Conservation (phyloP, 139 green algal genomes). For the Tetradesmus obliquus region DNA sequence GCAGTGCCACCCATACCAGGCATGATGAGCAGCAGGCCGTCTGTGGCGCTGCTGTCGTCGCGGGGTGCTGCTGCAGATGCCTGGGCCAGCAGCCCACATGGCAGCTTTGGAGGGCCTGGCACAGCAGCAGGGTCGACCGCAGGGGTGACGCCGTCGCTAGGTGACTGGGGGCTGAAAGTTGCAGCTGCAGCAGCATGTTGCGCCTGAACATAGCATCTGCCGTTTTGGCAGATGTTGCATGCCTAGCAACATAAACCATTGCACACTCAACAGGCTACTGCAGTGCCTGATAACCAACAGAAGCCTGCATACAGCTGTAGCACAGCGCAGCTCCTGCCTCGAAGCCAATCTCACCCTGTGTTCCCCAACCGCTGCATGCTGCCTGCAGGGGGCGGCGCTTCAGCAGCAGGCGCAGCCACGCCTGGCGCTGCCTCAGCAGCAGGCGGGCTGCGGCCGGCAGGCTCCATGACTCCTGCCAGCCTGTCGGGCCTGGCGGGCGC, state of each 20-base stretch:
- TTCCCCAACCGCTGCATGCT: neutral
- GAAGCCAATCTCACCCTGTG: neutral
- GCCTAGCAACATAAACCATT: too few species aligned
- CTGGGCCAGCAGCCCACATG: neutral
- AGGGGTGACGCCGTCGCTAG: neutral
- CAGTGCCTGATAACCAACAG: too few species aligned
- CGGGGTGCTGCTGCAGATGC: slow-evolving; percentile 10
- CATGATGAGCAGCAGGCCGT: slow-evolving; percentile 13
- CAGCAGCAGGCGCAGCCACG: neutral
- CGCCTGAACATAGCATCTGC: too few species aligned
- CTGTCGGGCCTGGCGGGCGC: neutral
- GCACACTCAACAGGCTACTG: too few species aligned
- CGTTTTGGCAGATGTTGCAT: too few species aligned
- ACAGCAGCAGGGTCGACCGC: neutral
- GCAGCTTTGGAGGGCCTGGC: neutral
- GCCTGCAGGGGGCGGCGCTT: neutral
- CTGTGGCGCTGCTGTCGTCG: neutral
- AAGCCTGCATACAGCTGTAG: too few species aligned
- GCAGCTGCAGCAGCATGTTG: too few species aligned
- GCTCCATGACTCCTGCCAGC: neutral
- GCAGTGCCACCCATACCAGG: slow-evolving; percentile 7
- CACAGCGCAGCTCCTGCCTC: too few species aligned
- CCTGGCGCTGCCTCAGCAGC: neutral
- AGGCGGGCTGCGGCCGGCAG: neutral
- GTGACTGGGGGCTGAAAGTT: too few species aligned